phyloP scores from a whole-genome alignment of 306 rosid species.

The Quercus alba region DNA sequence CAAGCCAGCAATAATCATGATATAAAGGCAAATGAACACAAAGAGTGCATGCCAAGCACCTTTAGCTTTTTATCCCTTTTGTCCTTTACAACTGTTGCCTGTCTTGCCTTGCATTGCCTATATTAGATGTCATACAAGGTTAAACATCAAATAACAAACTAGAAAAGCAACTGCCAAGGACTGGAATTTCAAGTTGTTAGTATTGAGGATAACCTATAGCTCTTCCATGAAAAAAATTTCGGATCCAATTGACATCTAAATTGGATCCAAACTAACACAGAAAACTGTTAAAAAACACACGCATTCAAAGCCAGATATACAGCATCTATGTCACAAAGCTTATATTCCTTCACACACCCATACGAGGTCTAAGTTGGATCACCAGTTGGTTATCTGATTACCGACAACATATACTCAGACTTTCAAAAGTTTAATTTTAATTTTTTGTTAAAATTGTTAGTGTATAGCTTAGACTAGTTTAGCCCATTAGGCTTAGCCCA shows the following conservation, averaged over 20 bases:
- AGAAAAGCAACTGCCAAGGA: neutral
- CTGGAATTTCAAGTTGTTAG: neutral
- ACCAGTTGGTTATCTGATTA: too few species aligned
- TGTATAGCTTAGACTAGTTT: too few species aligned
- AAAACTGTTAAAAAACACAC: neutral
- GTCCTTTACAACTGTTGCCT: conserved; percentile 77
- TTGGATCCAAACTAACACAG: neutral
- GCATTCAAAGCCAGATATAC: neutral
- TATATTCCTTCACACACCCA: neutral
- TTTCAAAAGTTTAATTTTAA: too few species aligned
- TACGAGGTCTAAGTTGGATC: neutral
- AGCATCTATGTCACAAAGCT: neutral
- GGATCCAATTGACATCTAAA: neutral
- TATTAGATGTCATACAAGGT: conserved; percentile 9
- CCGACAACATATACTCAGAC: too few species aligned
- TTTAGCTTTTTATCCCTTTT: conserved; percentile 91
- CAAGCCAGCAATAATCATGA: conserved; percentile 1
- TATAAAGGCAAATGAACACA: neutral
- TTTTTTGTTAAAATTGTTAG: too few species aligned
- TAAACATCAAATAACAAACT: neutral
- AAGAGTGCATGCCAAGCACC: conserved; percentile 35
- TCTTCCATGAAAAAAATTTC: neutral
- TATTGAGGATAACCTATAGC: neutral
- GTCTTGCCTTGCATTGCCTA: conserved; percentile 95
- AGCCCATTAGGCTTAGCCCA: too few species aligned